Percentiles rank a stretch among this genome's conserved stretches.
Conservation (phyloP, 2,329 filamentous ascomycete genomes). For the Penicillium corylophilum region DNA sequence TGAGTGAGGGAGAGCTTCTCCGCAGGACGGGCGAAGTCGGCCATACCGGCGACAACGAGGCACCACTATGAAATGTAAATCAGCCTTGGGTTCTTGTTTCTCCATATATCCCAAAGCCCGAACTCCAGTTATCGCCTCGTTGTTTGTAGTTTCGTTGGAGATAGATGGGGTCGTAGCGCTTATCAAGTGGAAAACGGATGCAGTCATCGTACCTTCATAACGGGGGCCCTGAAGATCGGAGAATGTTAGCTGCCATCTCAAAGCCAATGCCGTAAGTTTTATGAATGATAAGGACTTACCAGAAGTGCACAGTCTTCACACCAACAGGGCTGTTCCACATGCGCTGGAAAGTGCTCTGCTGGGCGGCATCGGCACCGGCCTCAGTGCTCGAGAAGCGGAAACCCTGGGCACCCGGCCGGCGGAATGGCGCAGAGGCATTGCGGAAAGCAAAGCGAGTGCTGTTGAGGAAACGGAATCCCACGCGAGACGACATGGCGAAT, state of each 20-base stretch:
- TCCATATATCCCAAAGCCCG: background rate
- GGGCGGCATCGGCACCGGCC: slow-evolving; percentile 44
- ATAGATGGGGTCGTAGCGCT: background rate
- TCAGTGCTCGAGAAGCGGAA: slow-evolving; percentile 72
- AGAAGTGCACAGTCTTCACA: slow-evolving; percentile 96
- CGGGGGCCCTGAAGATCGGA: slow-evolving; percentile 67
- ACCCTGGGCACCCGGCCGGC: slow-evolving; percentile 47
- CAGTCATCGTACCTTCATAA: slow-evolving; percentile 69
- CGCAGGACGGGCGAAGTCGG: slow-evolving; percentile 86
- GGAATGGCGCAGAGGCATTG: slow-evolving; percentile 57
- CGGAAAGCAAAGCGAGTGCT: slow-evolving; percentile 51
- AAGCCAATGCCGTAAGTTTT: background rate
- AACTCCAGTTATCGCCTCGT: background rate
- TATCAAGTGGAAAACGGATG: slow-evolving; percentile 5
- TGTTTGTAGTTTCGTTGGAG: background rate
- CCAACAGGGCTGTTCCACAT: slow-evolving; percentile 82
- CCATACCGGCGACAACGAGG: slow-evolving; percentile 86
- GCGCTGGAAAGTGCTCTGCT: slow-evolving; percentile 63
- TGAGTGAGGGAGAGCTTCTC: slow-evolving; percentile 91
- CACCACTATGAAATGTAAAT: slow-evolving; percentile 63
- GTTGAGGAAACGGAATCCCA: slow-evolving; percentile 59
- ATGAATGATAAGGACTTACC: slow-evolving; percentile 52
- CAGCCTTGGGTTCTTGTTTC: background rate
- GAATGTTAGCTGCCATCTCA: slow-evolving; percentile 3
- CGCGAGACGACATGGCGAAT: slow-evolving; percentile 52